Conservation (phyloP, 2,329 filamentous ascomycete genomes). For the Aspergillus brasiliensis region DNA sequence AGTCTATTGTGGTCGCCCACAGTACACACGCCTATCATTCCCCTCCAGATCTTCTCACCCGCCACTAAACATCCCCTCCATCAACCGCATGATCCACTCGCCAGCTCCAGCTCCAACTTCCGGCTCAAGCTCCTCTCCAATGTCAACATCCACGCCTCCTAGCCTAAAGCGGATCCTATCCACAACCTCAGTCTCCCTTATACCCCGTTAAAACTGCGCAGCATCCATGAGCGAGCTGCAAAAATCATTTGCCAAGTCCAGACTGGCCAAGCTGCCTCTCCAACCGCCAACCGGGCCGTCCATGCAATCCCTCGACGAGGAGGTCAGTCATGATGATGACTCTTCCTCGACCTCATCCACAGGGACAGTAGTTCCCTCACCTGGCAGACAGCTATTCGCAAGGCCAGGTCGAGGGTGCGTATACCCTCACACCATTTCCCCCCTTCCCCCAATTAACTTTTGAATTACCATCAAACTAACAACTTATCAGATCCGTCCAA, state of each 20-base stretch:
- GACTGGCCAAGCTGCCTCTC: constrained; percentile 65
- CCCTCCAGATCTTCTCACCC: background rate
- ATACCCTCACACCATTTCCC: background rate
- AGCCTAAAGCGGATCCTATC: background rate
- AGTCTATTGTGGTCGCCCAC: background rate
- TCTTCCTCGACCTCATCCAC: constrained; percentile 90
- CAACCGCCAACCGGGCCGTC: constrained; percentile 51
- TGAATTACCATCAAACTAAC: background rate
- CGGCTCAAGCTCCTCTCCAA: background rate
- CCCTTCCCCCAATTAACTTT: background rate
- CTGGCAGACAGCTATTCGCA: constrained; percentile 72
- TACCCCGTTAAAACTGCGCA: background rate
- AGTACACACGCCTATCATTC: background rate
- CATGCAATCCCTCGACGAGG: constrained; percentile 36
- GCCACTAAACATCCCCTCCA: background rate
- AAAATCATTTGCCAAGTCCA: constrained; percentile 75
- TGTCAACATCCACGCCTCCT: background rate
- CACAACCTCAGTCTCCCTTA: background rate
- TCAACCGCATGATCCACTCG: constrained; percentile 7
- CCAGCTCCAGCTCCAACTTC: background rate
- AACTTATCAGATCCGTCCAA: constrained; percentile 35
- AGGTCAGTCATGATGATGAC: constrained; percentile 57
- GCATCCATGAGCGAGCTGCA: constrained; percentile 75
- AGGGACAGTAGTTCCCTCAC: constrained; percentile 83
- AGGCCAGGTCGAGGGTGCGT: constrained; percentile 64